Evolutionary conservation across 257 asterid genomes (phyloP), one percentile per base, ranked within the genome.

Genomic region (Nicotiana benthamiana): DNA sequence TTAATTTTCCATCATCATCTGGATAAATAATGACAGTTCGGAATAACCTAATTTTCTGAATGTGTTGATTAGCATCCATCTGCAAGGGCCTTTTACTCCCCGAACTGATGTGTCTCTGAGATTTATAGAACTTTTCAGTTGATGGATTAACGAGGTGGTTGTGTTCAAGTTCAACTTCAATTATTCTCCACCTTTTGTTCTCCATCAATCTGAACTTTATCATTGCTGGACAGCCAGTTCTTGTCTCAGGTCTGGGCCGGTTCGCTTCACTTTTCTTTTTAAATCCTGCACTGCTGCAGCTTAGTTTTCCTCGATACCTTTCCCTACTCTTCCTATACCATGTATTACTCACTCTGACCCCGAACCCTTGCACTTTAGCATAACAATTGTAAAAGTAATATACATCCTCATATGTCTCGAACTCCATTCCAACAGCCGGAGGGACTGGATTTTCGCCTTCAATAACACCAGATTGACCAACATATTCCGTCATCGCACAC

Each of bases 201-300:
- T 89, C 93, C 87, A 87, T 85, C 83, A 89, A 62, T 82, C 93
- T 88, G 82, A 88, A 89, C 80, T 91, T 91, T 53, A 91, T 82
- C 94, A 91, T 91, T 40, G 91, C 94, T 9, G 92, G 93, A 84
- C 94, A 89, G 27, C 93, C 94, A 4, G 93, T 91, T 80, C 94
- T 91, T 43, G 91, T 91, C 88, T 89, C 90, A 9, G 94, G 93
- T 66, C 92, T 89, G 18, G 94, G 93, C 70, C 88, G 83, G 61
- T 87, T 88, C 57, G 90, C 93, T 72, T 86, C 90, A 2, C 84
- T 88, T 88, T 87, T 89, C 93, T 89, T 91, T 85, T 91, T 91
- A 89, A 91, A 91, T 4, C 93, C 95, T 10, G 95, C 91, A 85
- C 91, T 88, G 75, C 91, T 90, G 85, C 93, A 90, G 85, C 93